Evolutionary conservation across 768 basidiomycete genomes (phyloP).

Genomic region (Tricholoma hemisulphureum): DNA sequence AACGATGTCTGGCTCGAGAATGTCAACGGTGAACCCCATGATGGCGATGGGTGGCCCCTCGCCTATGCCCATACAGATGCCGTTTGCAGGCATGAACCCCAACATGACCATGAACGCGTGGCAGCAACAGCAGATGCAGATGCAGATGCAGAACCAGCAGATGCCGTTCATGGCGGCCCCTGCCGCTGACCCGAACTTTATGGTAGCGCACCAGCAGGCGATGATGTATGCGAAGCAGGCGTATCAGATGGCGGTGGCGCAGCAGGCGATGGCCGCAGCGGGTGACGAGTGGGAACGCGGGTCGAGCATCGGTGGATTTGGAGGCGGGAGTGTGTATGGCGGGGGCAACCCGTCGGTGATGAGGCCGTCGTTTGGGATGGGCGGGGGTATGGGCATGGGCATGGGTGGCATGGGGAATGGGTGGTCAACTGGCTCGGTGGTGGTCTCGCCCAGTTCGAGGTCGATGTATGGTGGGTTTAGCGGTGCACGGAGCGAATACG

Average conservation of each 20-base stretch:
- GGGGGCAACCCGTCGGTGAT: conserved; percentile 34
- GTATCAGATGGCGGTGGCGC: conserved; percentile 87
- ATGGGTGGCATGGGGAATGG: conserved; percentile 38
- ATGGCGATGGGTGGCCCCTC: conserved; percentile 38
- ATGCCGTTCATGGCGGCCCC: conserved; percentile 47
- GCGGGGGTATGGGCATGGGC: conserved; percentile 30
- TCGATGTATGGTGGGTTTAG: conserved; percentile 59
- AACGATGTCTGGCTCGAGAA: conserved; percentile 33
- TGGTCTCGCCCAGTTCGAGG: conserved; percentile 48
- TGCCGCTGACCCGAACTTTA: conserved; percentile 50
- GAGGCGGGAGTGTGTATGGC: conserved; percentile 47
- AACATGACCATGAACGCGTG: conserved; percentile 27
- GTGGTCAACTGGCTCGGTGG: conserved; percentile 47
- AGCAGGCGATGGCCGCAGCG: conserved; percentile 87
- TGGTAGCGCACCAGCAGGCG: conserved; percentile 83
- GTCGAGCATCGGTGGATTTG: conserved; percentile 49
- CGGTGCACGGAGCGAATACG: conserved; percentile 64
- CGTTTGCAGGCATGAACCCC: conserved; percentile 23
- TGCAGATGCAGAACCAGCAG: conserved; percentile 25
- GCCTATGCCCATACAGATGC: conserved; percentile 33
- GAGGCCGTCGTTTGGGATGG: conserved; percentile 34
- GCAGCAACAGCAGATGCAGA: conserved; percentile 15
- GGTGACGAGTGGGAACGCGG: conserved; percentile 89
- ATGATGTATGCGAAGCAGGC: conserved; percentile 86
- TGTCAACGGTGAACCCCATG: conserved; percentile 46